Evolutionary conservation across 352 stramenopile genomes (phyloP).

Genomic region (Phytopythium oedochilum): DNA sequence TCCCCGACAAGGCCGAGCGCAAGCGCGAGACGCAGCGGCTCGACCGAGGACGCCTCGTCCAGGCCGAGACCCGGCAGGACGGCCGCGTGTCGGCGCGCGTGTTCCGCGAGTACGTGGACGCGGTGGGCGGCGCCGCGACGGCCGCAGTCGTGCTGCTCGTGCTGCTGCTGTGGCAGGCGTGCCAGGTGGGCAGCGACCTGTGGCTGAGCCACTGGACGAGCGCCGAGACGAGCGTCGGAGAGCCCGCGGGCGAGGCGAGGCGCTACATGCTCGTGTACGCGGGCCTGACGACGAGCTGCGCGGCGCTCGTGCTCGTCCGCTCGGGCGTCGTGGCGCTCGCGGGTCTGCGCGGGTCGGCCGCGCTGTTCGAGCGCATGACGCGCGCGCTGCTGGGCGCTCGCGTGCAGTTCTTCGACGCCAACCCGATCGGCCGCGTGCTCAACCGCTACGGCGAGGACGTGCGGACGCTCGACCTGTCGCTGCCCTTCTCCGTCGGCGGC

Average conservation of each 20-base stretch:
- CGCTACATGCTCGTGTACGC: slow-evolving; percentile 6
- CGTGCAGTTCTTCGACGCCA: slow-evolving; percentile 91
- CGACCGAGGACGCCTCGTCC: slow-evolving; percentile 18
- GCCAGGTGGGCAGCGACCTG: slow-evolving; percentile 22
- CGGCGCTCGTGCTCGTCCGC: slow-evolving; percentile 33
- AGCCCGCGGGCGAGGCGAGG: slow-evolving; percentile 41
- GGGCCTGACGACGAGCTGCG: slow-evolving; percentile 8
- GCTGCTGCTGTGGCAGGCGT: slow-evolving; percentile 26
- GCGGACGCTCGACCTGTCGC: slow-evolving; percentile 68
- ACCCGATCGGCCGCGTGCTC: slow-evolving; percentile 86
- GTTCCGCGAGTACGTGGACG: slow-evolving; percentile 31
- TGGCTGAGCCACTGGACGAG: slow-evolving; percentile 36
- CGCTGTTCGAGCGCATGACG: slow-evolving; percentile 87
- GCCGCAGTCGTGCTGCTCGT: slow-evolving; percentile 9
- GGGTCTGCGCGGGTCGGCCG: slow-evolving; percentile 30
- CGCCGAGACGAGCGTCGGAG: slow-evolving; percentile 10
- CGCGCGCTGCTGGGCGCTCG: slow-evolving; percentile 80
- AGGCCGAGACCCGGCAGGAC: slow-evolving; percentile 29
- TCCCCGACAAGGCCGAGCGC: not conserved
- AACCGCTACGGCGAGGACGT: slow-evolving; percentile 90
- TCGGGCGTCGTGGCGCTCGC: slow-evolving; percentile 26
- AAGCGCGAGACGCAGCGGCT: not conserved
- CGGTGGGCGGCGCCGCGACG: slow-evolving; percentile 24
- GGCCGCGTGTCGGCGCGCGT: slow-evolving; percentile 31
- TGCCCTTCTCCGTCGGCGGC: slow-evolving; percentile 7